Conservation (phyloP, 441 rosid genomes). For the Corymbia calophylla region DNA sequence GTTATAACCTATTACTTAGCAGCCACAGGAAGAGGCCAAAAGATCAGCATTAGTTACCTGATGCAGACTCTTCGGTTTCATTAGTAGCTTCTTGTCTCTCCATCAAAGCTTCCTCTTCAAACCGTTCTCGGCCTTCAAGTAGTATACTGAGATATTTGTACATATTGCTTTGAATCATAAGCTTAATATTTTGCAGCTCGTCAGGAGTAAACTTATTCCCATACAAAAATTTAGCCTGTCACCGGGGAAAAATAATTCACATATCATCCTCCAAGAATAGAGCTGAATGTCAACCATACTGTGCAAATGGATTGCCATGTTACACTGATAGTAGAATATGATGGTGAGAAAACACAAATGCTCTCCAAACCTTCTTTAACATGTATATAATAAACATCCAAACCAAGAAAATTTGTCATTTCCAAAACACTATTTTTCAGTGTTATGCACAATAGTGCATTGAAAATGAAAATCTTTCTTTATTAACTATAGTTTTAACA, state of each 20-base stretch:
- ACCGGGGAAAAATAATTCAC: neutral
- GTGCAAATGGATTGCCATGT: neutral
- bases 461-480: neutral
- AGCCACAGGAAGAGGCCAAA: neutral
- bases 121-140: constrained; percentile 96
- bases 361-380: neutral
- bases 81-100: constrained; percentile 30
- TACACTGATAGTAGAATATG: neutral
- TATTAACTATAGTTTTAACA: neutral
- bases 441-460: neutral
- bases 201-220: constrained; percentile 80
- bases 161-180: constrained; percentile 99
- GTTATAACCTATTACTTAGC: neutral
- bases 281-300: neutral
- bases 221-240: constrained; percentile 93
- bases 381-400: neutral
- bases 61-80: constrained; percentile 28
- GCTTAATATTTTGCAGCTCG: constrained; percentile 88
- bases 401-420: neutral
- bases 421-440: neutral
- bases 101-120: constrained; percentile 83
- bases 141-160: constrained; percentile 90
- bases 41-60: neutral
- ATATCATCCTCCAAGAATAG: neutral
- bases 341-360: neutral